Evolutionary conservation across 2,329 filamentous ascomycete genomes (phyloP).

Genomic region (Trichoderma endophyticum): DNA sequence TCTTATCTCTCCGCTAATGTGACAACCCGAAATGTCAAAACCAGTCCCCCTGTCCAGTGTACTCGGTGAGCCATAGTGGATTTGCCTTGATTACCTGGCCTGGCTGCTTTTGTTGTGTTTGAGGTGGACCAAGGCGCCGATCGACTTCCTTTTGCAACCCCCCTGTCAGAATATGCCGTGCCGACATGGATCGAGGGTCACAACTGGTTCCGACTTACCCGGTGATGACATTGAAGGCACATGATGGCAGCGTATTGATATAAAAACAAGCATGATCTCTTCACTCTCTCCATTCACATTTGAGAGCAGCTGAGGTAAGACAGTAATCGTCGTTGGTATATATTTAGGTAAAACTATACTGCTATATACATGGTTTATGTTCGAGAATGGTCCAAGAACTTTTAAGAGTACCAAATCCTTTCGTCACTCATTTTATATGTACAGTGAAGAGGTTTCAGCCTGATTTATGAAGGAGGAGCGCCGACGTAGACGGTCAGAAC

Average conservation of each 20-base stretch:
- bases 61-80: neutral
- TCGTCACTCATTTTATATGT: neutral
- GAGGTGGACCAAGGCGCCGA: neutral
- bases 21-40: neutral
- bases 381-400: neutral
- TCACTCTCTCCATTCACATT: neutral
- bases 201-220: neutral
- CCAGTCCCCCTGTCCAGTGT: neutral
- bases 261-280: neutral
- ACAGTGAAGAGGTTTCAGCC: neutral
- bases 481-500: conserved; percentile 32
- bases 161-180: neutral
- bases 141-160: neutral
- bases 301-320: neutral
- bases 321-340: too few species aligned
- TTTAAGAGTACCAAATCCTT: neutral
- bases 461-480: neutral
- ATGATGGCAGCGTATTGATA: neutral
- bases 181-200: neutral
- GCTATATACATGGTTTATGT: neutral
- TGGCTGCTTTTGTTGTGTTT: neutral
- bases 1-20: neutral
- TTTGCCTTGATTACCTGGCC: neutral
- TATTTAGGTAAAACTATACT: neutral
- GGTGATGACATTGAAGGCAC: neutral